phyloP scores from a whole-genome alignment of 371 early-diverging fungal genomes.

The Mucor plumbeus region DNA sequence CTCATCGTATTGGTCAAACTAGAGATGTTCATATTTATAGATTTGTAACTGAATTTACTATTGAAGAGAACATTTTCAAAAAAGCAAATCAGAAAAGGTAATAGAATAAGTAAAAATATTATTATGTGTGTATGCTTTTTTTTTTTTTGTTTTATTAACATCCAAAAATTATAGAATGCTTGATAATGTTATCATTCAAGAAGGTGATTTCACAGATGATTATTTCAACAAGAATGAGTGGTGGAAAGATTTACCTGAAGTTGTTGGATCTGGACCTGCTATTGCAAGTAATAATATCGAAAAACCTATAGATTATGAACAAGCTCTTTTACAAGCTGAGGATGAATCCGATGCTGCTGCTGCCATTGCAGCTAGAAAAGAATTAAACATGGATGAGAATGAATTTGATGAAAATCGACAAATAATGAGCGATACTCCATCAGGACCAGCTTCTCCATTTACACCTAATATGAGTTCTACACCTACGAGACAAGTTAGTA shows the following conservation, averaged over 20 bases:
- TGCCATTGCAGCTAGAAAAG: slow-evolving; percentile 66
- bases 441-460: not conserved
- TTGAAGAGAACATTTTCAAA: slow-evolving; percentile 89
- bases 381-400: slow-evolving; percentile 66
- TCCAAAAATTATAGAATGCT: slow-evolving; percentile 57
- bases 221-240: slow-evolving; percentile 72
- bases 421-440: not conserved
- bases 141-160: slow-evolving; percentile 1
- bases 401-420: slow-evolving; percentile 62
- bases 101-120: not conserved
- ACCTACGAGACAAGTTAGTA: not conserved
- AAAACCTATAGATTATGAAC: slow-evolving; percentile 60
- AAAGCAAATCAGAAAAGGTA: slow-evolving; percentile 87
- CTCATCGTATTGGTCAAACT: slow-evolving; percentile 96
- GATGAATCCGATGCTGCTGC: slow-evolving; percentile 76
- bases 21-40: slow-evolving; percentile 93
- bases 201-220: slow-evolving; percentile 81
- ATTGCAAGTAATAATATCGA: slow-evolving; percentile 18
- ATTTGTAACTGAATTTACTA: slow-evolving; percentile 84
- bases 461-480: not conserved
- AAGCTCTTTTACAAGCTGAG: slow-evolving; percentile 72
- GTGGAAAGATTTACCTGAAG: slow-evolving; percentile 67
- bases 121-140: too few species aligned
- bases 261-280: slow-evolving; percentile 40
- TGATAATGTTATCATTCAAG: slow-evolving; percentile 87